A percentile compares a stretch with the other conserved stretches of the same genome.
Evolutionary conservation across 2,329 filamentous ascomycete species (phyloP).

Genomic region (Alternaria sp.): DNA sequence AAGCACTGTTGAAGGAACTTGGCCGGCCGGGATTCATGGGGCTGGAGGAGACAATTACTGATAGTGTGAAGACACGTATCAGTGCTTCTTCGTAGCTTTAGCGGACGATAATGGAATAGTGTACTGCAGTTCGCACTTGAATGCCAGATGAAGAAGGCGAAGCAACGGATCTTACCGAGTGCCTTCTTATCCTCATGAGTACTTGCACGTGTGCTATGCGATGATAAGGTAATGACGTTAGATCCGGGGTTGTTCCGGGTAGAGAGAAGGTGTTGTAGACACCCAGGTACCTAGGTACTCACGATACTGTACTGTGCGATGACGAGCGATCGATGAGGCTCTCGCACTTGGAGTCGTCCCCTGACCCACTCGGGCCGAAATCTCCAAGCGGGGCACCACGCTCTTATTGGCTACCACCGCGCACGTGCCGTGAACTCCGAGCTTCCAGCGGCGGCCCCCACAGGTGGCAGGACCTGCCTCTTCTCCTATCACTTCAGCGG

Average conservation of each 20-base stretch:
- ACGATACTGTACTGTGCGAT: neutral
- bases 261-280: neutral
- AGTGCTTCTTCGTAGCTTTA: slow-evolving; percentile 2
- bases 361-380: neutral
- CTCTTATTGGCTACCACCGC: neutral
- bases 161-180: neutral
- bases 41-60: slow-evolving; percentile 11
- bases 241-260: neutral
- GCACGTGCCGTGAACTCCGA: neutral
- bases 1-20: slow-evolving; percentile 10
- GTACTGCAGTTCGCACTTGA: neutral
- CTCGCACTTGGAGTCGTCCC: neutral
- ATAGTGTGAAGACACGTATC: slow-evolving; percentile 10
- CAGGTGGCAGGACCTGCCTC: neutral
- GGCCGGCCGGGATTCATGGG: slow-evolving; percentile 7
- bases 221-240: neutral
- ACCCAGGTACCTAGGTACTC: neutral
- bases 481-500: neutral
- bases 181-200: neutral
- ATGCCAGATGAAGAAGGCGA: neutral
- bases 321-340: neutral
- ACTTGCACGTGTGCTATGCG: neutral
- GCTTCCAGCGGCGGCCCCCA: neutral
- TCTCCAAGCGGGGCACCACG: neutral
- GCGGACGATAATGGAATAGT: neutral